Percentiles rank a stretch among this genome's conserved stretches.
These are phyloP conservation scores for Agastache rugosa DNA, from an alignment of 257 asterid species.

Conservation along the genomic window DNA sequence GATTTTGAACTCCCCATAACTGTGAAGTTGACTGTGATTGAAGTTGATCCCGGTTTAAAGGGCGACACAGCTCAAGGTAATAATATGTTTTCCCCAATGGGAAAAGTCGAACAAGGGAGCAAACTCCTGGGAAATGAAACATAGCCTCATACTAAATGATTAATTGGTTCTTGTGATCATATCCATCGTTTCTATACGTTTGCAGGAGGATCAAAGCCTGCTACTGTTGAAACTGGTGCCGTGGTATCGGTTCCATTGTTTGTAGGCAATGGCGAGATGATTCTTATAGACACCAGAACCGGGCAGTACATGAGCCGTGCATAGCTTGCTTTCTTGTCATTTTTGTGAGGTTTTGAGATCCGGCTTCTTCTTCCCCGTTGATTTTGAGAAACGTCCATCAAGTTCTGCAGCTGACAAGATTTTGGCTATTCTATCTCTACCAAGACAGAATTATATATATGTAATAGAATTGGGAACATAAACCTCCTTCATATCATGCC, in stretches of 20 bases:
- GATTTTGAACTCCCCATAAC: constrained; percentile 95
- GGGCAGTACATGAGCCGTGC: constrained; percentile 99
- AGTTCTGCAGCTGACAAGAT: neutral
- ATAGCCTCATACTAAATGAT: neutral
- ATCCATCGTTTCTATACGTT: constrained; percentile 2
- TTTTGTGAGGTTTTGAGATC: constrained; percentile 22
- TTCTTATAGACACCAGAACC: constrained; percentile 84
- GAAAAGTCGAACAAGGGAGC: neutral
- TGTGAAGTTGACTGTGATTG: constrained; percentile 85
- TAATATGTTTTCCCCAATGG: neutral
- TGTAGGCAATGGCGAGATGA: constrained; percentile 63
- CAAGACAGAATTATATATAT: neutral
- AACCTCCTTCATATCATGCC: constrained; percentile 1
- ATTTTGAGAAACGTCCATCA: constrained; percentile 29
- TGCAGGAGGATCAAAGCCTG: constrained; percentile 96
- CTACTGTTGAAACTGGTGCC: constrained; percentile 90
- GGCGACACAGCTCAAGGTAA: constrained; percentile 99
- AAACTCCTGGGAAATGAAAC: neutral
- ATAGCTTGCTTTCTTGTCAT: constrained; percentile 38
- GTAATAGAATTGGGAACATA: neutral
- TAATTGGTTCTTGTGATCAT: constrained; percentile 12
- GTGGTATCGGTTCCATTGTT: constrained; percentile 87
- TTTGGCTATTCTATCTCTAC: constrained; percentile 22
- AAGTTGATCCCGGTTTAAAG: constrained; percentile 90
- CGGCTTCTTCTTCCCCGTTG: constrained; percentile 35